Evolutionary conservation across 2,329 filamentous ascomycete species (phyloP).

Genomic region (Hortaea sp.): DNA sequence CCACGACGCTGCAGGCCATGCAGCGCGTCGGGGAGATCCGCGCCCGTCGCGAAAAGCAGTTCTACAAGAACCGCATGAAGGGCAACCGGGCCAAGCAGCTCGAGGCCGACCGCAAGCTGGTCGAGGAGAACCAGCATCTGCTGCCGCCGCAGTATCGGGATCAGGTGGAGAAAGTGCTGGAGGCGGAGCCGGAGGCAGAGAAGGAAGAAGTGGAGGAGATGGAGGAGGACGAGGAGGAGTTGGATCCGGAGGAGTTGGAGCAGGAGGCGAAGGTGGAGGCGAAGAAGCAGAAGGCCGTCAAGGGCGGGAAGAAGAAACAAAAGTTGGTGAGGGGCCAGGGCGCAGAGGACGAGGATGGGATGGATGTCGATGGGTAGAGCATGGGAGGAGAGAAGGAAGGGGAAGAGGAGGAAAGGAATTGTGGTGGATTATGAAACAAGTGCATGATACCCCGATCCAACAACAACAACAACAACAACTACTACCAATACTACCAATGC

Average conservation of each 20-base stretch:
- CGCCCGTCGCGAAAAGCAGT: conserved; percentile 70
- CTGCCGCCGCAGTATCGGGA: conserved; percentile 51
- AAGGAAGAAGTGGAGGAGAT: conserved; percentile 32
- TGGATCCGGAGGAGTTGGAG: conserved; percentile 9
- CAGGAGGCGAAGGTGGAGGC: conserved; percentile 33
- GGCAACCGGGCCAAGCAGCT: conserved; percentile 79
- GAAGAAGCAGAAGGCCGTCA: conserved; percentile 21
- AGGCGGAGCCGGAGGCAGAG: conserved; percentile 48
- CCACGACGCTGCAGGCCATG: conserved; percentile 86
- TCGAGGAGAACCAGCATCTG: conserved; percentile 85
- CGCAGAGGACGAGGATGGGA: conserved; percentile 32
- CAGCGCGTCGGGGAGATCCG: conserved; percentile 80
- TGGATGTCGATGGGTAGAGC: conserved; percentile 28
- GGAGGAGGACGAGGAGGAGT: conserved; percentile 21
- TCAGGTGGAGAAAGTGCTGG: conserved; percentile 40
- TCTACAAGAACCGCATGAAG: conserved; percentile 89
- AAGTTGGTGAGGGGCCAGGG: conserved; percentile 35
- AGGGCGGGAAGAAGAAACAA: conserved; percentile 37
- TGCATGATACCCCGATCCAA: too few species aligned
- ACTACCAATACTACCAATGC: too few species aligned
- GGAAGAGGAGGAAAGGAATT: too few species aligned
- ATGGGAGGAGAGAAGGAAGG: not conserved
- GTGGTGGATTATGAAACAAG: too few species aligned
- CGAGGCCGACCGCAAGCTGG: conserved; percentile 72
- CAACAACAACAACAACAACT: too few species aligned